These are phyloP conservation scores for Phytophthora ramorum DNA, from an alignment of 352 stramenopile species.

Conservation along the genomic window DNA sequence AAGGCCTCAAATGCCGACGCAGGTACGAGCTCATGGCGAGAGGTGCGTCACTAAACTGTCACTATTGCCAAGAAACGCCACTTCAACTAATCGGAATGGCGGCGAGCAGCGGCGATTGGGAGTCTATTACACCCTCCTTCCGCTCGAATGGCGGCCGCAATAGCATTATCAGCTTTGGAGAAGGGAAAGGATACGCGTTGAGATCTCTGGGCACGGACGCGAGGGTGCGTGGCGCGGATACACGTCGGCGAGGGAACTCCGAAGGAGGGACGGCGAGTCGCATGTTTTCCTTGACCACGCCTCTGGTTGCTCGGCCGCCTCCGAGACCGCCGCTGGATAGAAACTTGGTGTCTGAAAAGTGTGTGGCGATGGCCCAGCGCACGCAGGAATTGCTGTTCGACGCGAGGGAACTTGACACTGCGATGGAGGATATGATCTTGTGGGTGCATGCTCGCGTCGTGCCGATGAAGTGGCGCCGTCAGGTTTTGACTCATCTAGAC, in stretches of 20 bases:
- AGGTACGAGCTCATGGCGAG: constrained; percentile 1
- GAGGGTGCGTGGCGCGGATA: neutral
- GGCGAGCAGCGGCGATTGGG: constrained; percentile 8
- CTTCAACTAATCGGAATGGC: constrained; percentile 26
- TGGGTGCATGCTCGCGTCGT: constrained; percentile 52
- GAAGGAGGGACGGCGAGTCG: constrained; percentile 24
- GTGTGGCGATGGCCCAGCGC: constrained; percentile 39
- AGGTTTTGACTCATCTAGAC: constrained; percentile 47
- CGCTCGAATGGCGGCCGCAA: constrained; percentile 4
- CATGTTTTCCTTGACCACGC: constrained; percentile 17
- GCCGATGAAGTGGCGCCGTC: constrained; percentile 44
- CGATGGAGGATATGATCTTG: constrained; percentile 43
- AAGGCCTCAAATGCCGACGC: constrained; percentile 17
- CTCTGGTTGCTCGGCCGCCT: constrained; percentile 14
- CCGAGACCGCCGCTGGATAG: constrained; percentile 15
- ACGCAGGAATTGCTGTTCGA: constrained; percentile 46
- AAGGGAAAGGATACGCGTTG: constrained; percentile 15
- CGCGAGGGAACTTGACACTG: constrained; percentile 42
- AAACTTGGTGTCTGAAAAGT: constrained; percentile 41
- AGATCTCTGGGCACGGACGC: neutral
- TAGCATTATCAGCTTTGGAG: neutral
- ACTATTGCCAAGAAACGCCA: constrained; percentile 13
- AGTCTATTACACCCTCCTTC: constrained; percentile 10
- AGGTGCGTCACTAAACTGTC: neutral
- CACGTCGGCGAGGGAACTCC: constrained; percentile 30